phyloP scores from a whole-genome alignment of 257 asterid genomes.

The Gentiana macrophylla region DNA sequence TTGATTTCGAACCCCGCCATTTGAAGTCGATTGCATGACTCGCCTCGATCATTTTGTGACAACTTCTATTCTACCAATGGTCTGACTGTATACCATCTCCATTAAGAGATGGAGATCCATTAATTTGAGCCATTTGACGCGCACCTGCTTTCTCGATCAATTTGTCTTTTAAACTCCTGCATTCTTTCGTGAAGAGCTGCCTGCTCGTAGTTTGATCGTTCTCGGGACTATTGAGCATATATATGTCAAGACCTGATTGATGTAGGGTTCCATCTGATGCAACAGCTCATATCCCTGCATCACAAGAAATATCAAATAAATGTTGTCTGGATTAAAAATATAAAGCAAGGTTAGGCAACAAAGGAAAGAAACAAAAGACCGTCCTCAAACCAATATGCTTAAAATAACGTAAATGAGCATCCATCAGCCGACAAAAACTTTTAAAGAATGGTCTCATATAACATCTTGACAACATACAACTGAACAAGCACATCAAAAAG shows the following conservation, averaged over 20 bases:
- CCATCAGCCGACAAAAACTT: too few relatives aligned
- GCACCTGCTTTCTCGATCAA: conserved; percentile 91
- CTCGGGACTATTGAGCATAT: conserved; percentile 87
- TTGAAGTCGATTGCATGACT: conserved; percentile 95
- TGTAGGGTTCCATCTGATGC: too few relatives aligned
- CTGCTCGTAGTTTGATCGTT: conserved; percentile 90
- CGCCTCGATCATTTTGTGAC: conserved; percentile 99
- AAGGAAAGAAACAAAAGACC: too few relatives aligned
- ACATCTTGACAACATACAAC: too few relatives aligned
- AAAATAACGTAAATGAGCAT: too few relatives aligned
- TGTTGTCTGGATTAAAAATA: too few relatives aligned
- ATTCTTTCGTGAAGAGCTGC: conserved; percentile 96
- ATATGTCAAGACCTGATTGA: conserved; percentile 64
- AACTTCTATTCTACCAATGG: conserved; percentile 76
- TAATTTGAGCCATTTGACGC: conserved; percentile 27
- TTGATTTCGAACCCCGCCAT: conserved; percentile 64
- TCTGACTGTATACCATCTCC: conserved; percentile 88
- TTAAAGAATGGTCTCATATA: too few relatives aligned
- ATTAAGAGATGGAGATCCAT: conserved; percentile 62
- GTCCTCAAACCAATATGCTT: too few relatives aligned
- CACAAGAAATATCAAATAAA: too few relatives aligned
- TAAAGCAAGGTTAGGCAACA: too few relatives aligned
- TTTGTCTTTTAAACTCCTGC: conserved; percentile 93
- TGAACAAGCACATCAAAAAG: too few relatives aligned
- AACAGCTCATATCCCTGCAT: too few relatives aligned